Base-by-base conservation (phyloP, 768 basidiomycete species). In the Peribolospora baueri region DNA sequence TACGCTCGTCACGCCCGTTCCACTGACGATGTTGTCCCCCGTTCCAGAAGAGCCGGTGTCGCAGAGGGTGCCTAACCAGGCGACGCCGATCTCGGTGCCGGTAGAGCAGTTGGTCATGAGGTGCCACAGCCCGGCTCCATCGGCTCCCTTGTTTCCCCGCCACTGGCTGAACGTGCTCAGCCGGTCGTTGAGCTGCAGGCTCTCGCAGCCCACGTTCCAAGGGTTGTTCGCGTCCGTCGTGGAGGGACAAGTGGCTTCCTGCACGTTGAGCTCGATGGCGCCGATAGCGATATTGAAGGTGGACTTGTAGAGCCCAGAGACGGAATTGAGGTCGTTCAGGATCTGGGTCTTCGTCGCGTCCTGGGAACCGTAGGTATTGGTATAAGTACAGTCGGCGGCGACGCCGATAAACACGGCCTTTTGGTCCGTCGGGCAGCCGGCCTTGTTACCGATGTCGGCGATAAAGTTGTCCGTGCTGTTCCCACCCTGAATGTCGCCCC, bases 201-300 rank as follows among this genome's bases (percentile, higher is more conserved):
- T 68, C 41, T 39, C 50, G 4, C 50, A 90, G 3, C 73, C 74
- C 11, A 80, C 66, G 66, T 91, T 87, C 86, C 85, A 91, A 1
- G 79, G 76, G 3, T 71, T 60, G 62, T 78, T 71, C 0, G 76
- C 62, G 1, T 25, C 25, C 25, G 25, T 25, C 0, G 73, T 67
- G 0, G 69, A 66, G 0, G 85, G 82, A 64, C 85, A 88, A 72
- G 69, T 72, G 36, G 72, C 57, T 57, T 77, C 73, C 64, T 79
- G 76, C n/a, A 87, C 75, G 60, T 79, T 74, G 42, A 88, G 70
- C 63, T 84, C 80, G 52, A 83, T 72, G 48, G 88, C 82, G 0
- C 83, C 86, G 48, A 91, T 73, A 57, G 80, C 81, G 61, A 88
- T 72, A 61, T 85, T 87, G 70, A 88, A 88, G 0, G 81, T 82